Percentiles rank a stretch among this genome's conserved stretches.
Evolutionary conservation across 306 rosid genomes (phyloP).

Genomic region (Abrus pulchellus): DNA sequence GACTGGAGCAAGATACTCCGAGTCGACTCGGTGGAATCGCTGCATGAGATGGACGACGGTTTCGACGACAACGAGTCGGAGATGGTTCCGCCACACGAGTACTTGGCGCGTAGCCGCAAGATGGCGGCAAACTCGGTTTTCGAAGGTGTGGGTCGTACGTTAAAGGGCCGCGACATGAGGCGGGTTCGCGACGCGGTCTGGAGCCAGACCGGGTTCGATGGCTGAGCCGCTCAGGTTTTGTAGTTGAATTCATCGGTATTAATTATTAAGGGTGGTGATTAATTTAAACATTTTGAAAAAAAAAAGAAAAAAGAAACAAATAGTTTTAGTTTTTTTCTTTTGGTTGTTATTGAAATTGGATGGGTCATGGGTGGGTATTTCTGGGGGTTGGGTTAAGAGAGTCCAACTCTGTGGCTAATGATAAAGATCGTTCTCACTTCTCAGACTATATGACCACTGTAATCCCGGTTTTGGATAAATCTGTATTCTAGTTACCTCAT

Average conservation of each 20-base stretch:
- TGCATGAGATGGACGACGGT: conserved; percentile 61
- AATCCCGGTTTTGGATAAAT: conserved; percentile 5
- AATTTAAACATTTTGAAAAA: conserved; percentile 19
- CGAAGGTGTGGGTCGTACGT: conserved; percentile 96
- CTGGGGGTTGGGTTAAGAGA: conserved; percentile 45
- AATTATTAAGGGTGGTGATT: conserved; percentile 7
- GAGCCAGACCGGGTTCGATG: conserved; percentile 96
- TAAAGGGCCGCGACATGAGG: conserved; percentile 92
- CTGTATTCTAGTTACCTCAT: neutral
- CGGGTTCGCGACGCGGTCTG: conserved; percentile 96
- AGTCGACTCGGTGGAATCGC: conserved; percentile 75
- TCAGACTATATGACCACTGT: neutral
- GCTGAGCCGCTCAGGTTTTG: conserved; percentile 43
- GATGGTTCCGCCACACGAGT: conserved; percentile 96
- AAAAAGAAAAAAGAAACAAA: neutral
- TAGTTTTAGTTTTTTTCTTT: neutral
- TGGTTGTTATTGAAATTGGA: conserved; percentile 14
- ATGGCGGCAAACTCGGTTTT: conserved; percentile 82
- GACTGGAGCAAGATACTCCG: conserved; percentile 98
- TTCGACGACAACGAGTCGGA: conserved; percentile 63
- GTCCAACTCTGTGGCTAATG: conserved; percentile 40
- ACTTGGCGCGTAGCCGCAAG: conserved; percentile 82
- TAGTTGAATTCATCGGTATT: conserved; percentile 4
- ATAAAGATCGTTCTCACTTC: neutral
- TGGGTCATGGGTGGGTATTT: conserved; percentile 26